Base-by-base conservation (phyloP, 306 rosid species). In the Fragaria vesca region DNA sequence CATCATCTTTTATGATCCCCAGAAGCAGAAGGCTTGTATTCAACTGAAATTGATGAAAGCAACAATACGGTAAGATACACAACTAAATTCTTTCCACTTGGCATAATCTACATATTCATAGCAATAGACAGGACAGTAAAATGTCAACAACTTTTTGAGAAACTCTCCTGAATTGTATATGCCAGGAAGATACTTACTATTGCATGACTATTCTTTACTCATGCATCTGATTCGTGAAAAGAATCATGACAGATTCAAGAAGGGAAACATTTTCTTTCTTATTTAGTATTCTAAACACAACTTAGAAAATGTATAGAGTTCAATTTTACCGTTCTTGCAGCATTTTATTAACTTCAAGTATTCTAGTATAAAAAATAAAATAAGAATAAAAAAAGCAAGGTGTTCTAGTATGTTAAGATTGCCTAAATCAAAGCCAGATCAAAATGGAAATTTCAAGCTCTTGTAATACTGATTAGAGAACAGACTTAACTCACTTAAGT, bases 1-100 rank as follows among this genome's bases (percentile, higher is more conserved):
- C 65, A 73, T 83, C 81, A 89, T 90, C 89, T 80, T 89, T 83
- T 75, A 57, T 12, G 34, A 57, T 60, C 65, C 72, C 30, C 77
- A 18, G 58, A 66, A 45, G 69, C 81, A 83, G 72, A 77, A 77
- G 26, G 60, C 57, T 8, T 8, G 30, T 66, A 63, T 21, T 74
- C 69, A 28, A 61, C 60, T 60, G 55, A 61, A 45, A 61, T 16
- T 17, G 13, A 61, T 26, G 18, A 74, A 43, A 43, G 32, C 26
- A 30, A 16, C 21, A 60, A 73, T 21, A 54, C 9, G 24, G 65
- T 61, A 61, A 45, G 60, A 45, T 21, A 36, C 40, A 57, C 24
- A 74, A 17, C 65, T 5, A 11, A 57, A 60, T n/a, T 5, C 15
- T 43, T 60, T 18, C 32, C 30, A 18, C 32, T 18, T 60, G 45